These are phyloP conservation scores for Diaporthe sp. DNA, from an alignment of 2,329 filamentous ascomycete genomes.

Conservation along the genomic window DNA sequence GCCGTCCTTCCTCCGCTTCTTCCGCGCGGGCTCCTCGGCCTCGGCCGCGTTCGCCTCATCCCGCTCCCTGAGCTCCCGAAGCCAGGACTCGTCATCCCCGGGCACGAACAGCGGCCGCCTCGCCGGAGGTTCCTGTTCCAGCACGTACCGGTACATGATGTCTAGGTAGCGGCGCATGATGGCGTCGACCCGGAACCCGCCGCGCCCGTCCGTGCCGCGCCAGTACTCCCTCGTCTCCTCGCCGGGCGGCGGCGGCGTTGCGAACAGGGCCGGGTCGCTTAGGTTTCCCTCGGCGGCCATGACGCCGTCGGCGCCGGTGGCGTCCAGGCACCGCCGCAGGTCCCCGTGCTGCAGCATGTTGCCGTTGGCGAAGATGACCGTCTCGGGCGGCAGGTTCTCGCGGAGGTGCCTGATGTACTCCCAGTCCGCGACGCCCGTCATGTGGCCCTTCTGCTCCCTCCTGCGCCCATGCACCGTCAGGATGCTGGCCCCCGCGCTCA, in stretches of 20 bases:
- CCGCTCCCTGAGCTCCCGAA: slow-evolving; percentile 52
- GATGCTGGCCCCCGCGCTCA: slow-evolving; percentile 91
- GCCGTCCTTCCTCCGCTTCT: slow-evolving; percentile 63
- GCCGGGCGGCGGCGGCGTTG: slow-evolving; percentile 68
- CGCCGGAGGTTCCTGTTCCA: slow-evolving; percentile 74
- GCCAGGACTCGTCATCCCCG: slow-evolving; percentile 65
- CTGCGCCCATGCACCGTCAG: slow-evolving; percentile 91
- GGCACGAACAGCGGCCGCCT: slow-evolving; percentile 82
- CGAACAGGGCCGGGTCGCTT: slow-evolving; percentile 91
- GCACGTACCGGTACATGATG: slow-evolving; percentile 85
- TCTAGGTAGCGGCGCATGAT: slow-evolving; percentile 90
- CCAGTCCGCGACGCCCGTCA: slow-evolving; percentile 96
- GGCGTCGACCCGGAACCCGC: slow-evolving; percentile 91
- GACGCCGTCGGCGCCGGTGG: slow-evolving; percentile 89
- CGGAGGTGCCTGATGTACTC: slow-evolving; percentile 84
- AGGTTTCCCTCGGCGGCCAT: slow-evolving; percentile 98
- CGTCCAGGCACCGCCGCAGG: slow-evolving; percentile 81
- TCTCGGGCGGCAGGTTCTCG: slow-evolving; percentile 86
- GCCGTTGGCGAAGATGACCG: slow-evolving; percentile 96
- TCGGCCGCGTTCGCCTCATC: slow-evolving; percentile 47
- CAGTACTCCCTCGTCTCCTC: slow-evolving; percentile 86
- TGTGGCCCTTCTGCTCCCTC: slow-evolving; percentile 94
- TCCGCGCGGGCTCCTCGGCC: slow-evolving; percentile 64
- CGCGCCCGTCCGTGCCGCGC: slow-evolving; percentile 82
- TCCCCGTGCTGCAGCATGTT: slow-evolving; percentile 89